Base-by-base conservation (phyloP, 208 protist genomes). In the Leishmania amazonensis region DNA sequence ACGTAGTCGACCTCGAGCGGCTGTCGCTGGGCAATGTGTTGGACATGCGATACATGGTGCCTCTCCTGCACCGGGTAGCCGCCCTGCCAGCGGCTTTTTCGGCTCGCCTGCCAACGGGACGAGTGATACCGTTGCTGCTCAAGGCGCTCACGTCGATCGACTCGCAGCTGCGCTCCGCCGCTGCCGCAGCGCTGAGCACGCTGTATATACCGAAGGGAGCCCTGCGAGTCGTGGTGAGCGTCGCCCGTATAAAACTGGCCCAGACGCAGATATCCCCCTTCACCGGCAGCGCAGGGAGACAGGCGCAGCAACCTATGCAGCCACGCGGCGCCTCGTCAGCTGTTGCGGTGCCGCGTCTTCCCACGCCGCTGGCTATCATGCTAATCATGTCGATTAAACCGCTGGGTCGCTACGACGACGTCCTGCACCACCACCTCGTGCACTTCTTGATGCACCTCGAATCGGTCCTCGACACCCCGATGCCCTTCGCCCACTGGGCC, bases 41-140 rank as follows among this genome's bases (percentile, higher is more conserved):
- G 42, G 95, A 98, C 79, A 89, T 89, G 31, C 95, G 95, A 47
- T 98, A 96, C 83, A 49, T 98, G 15, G 79, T 96, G 38, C 95
- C 95, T 35, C 88, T 98, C 45, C 51, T 98, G 31, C 92, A 98
- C 28, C 91, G 87, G 49, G 93, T 95, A 13, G 73, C 89, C n/a
- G 75, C 95, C 3, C 67, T 96, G 47, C 90, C 93, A 9, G 67
- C 57, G 11, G 75, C 81, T n/a, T 78, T 80, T 49, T 75, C 87
- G 75, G 83, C 83, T 17, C 85, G 84, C 57, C 85, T 88, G 53
- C 68, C 85, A 42, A 87, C 93, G 67, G 88, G 86, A 40, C 90
- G 90, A 47, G 91, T 86, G 78, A 86, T 95, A 54, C 91, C 92
- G 8, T 65, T 95, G 42, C 83, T 96, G 31, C 51, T 96, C 58